Evolutionary conservation across 2,329 filamentous ascomycete genomes (phyloP), one percentile per base, ranked within the genome.

Genomic region (Cryphonectria parasitica): DNA sequence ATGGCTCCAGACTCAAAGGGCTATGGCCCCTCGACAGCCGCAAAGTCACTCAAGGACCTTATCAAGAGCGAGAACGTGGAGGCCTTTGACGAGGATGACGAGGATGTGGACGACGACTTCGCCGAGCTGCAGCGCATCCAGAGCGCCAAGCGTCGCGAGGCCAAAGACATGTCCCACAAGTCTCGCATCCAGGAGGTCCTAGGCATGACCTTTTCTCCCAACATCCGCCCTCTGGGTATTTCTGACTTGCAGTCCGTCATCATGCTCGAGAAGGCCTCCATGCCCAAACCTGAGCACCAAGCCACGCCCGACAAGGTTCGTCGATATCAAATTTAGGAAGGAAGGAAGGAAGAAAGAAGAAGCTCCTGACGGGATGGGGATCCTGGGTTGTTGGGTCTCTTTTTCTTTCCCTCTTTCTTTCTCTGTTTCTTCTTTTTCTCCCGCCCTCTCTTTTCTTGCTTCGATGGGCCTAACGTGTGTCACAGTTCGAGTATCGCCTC

Each of bases 401-500:
- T 11, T 49, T 10, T 10, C 2, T 49, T 19, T 45, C 17, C 17
- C 3, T 7, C 43, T 45, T 17, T 22, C 17, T 22, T 3, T 45
- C 17, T 39, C n/a, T n/a, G n/a, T 11, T 56, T 49, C 5, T 22
- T 49, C 2, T n/a, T 6, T 49, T 22, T 49, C 19, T 49, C 19
- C 17, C 43, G 11, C 22, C 17, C 22, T n/a, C 7, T 8, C 22
- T 43, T 6, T 58, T 34, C 28, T 5, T 45, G 43, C 66, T 41
- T 41, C 6, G 19, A 28, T 49, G 45, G 43, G n/a, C 58, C 72
- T 72, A 54, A 72, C 63, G 39, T 66, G 58, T 69, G 63, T 64
- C 67, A 36, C 67, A 95, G 92, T 89, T 96, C 77, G 82, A 87
- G 69, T 97, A 97, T 80, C 91, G 93, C 72, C 87, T 97, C 36